A percentile compares a stretch with the other conserved stretches of the same genome.
phyloP scores from a whole-genome alignment of 208 protist species.

The Trypanosoma congolense region DNA sequence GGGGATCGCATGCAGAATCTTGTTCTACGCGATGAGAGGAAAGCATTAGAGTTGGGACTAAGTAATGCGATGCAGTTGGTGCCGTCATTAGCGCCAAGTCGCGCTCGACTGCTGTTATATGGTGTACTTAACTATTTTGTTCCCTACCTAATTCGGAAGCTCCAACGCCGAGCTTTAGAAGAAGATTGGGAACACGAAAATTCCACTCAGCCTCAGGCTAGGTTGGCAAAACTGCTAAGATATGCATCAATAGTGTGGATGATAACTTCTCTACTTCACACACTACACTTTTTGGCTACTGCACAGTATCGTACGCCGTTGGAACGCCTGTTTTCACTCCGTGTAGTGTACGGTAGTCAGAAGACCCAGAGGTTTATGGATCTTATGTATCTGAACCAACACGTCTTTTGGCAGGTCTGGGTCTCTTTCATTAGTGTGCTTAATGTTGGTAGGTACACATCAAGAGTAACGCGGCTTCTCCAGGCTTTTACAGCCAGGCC shows the following conservation, averaged over 20 bases:
- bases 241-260: slow-evolving; percentile 45
- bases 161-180: slow-evolving; percentile 66
- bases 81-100: slow-evolving; percentile 57
- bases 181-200: slow-evolving; percentile 67
- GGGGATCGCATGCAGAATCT: slow-evolving; percentile 84
- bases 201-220: slow-evolving; percentile 20
- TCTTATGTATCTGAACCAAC: slow-evolving; percentile 86
- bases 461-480: slow-evolving; percentile 41
- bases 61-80: slow-evolving; percentile 44
- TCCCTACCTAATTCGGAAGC: slow-evolving; percentile 73
- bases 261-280: slow-evolving; percentile 70
- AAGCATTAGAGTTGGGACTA: slow-evolving; percentile 41
- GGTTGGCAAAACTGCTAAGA: slow-evolving; percentile 40
- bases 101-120: slow-evolving; percentile 63
- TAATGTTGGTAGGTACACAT: slow-evolving; percentile 63
- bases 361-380: slow-evolving; percentile 76
- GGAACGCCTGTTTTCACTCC: slow-evolving; percentile 77
- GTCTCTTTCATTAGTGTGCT: slow-evolving; percentile 70
- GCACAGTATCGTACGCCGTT: slow-evolving; percentile 80
- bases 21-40: slow-evolving; percentile 71
- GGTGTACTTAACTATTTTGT: slow-evolving; percentile 59
- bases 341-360: slow-evolving; percentile 83
- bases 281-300: slow-evolving; percentile 80
- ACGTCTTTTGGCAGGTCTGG: slow-evolving; percentile 78
- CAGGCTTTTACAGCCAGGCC: slow-evolving; percentile 29